Evolutionary conservation across 768 basidiomycete species (phyloP), one percentile per base, ranked within the genome.

Genomic region (Tubosaeta sp.): DNA sequence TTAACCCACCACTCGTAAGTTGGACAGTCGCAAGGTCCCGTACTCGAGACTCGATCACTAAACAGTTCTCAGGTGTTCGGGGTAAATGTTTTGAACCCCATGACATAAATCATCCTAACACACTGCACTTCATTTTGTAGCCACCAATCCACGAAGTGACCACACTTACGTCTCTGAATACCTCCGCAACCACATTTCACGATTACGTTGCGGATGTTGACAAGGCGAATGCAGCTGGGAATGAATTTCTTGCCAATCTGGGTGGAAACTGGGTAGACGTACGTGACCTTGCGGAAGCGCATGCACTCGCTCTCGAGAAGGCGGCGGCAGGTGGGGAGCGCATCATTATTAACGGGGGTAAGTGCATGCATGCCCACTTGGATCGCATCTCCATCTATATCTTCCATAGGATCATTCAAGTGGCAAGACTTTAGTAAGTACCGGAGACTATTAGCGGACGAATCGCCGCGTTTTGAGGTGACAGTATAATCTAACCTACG

Each of bases 311-410:
- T 5, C 64, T 89, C 22, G 72, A 74, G 48, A 76, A 72, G 46
- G 70, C 75, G 27, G 74, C 71, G 3, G 84, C 83, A 0, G 77
- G 75, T 4, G 79, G 80, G 1, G 72, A 86, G 51, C 71, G 86
- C 32, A 76, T 86, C 59, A 74, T 87, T 60, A 56, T 80, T 35
- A 67, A 65, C n/a, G 68, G 64, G 3, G 71, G 74, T 56, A 46
- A 61, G 52, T 48, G 8, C 3, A 6, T 42, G 8, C 33, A 17
- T 35, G 2, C 31, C 25, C 5, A 12, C 1, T 34, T 11, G 8
- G 22, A 7, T n/a, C 14, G 22, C 6, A 19, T 19, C 38, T 19
- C 3, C 9, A 35, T 17, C 17, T 1, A 19, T 39, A n/a, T 10
- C n/a, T n/a, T 19, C 7, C 8, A 12, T 22, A 68, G 66, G 65